Percentiles rank a stretch among this genome's conserved stretches.
Evolutionary conservation across 306 rosid genomes (phyloP).

Genomic region (Medicago arabica): DNA sequence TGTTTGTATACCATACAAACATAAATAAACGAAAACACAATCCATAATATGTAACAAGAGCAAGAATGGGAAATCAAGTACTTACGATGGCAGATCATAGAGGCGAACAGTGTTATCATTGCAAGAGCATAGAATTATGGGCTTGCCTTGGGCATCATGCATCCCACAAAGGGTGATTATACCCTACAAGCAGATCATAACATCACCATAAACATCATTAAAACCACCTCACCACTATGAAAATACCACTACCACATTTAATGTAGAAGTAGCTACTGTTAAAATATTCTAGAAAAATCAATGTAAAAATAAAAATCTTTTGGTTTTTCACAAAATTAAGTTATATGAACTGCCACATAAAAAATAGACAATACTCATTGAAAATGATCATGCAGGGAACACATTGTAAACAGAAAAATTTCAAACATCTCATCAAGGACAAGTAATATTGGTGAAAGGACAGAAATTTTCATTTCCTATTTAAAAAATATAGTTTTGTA

Average conservation of each 20-base stretch:
- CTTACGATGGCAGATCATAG: constrained; percentile 98
- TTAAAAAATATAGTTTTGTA: background rate
- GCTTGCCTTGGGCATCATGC: constrained; percentile 89
- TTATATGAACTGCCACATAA: background rate
- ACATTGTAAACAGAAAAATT: background rate
- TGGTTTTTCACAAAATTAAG: background rate
- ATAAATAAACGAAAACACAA: background rate
- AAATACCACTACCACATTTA: constrained; percentile 8
- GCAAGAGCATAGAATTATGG: constrained; percentile 83
- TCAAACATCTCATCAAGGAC: background rate
- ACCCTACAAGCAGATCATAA: constrained; percentile 62
- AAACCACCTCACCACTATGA: constrained; percentile 17
- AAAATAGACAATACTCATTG: too few species aligned
- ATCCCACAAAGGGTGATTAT: constrained; percentile 83
- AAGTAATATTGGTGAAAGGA: background rate
- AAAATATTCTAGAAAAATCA: constrained; percentile 9
- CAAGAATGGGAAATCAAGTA: constrained; percentile 36
- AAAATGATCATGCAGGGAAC: background rate
- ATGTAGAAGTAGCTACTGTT: background rate
- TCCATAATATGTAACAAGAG: background rate
- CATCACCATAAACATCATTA: constrained; percentile 16
- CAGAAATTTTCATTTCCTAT: background rate
- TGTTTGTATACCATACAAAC: background rate
- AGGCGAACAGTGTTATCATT: constrained; percentile 87
- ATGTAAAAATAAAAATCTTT: background rate